These are phyloP conservation scores for Podospora anserina DNA, from an alignment of 495 filamentous ascomycete genomes.

Conservation along the genomic window DNA sequence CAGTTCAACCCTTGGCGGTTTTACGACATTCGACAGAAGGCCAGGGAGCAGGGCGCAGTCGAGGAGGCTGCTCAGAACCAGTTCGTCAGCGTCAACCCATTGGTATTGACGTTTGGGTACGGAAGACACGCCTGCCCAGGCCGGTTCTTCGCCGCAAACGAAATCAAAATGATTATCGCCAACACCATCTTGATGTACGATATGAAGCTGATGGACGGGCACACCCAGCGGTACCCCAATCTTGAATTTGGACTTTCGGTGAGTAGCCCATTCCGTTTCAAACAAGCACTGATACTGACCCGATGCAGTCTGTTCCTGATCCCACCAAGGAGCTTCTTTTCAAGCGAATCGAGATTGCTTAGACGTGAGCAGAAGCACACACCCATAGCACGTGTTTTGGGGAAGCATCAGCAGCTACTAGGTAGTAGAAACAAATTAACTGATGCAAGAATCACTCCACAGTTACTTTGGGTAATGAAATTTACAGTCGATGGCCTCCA, in stretches of 20 bases:
- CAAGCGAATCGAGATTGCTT: slow-evolving; percentile 1
- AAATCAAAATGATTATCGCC: slow-evolving; percentile 56
- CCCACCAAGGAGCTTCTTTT: slow-evolving; percentile 15
- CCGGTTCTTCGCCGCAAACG: slow-evolving; percentile 53
- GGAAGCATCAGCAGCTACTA: too few species aligned
- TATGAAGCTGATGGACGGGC: slow-evolving; percentile 36
- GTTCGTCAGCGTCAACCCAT: slow-evolving; percentile 40
- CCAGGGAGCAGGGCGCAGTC: slow-evolving; percentile 31
- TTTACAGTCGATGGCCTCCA: too few species aligned
- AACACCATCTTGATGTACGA: slow-evolving; percentile 57
- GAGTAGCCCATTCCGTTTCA: background rate
- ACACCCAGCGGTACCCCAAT: slow-evolving; percentile 22
- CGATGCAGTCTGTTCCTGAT: slow-evolving; percentile 10
- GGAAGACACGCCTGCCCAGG: slow-evolving; percentile 59
- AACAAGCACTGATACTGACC: background rate
- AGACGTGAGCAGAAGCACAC: too few species aligned
- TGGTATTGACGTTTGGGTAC: slow-evolving; percentile 49
- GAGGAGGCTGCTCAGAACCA: slow-evolving; percentile 35
- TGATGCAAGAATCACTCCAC: too few species aligned
- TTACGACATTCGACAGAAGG: slow-evolving; percentile 40
- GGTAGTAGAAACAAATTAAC: too few species aligned
- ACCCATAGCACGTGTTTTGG: too few species aligned
- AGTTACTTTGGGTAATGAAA: too few species aligned
- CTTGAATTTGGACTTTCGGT: slow-evolving; percentile 17
- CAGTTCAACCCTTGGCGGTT: slow-evolving; percentile 53